Evolutionary conservation across 192 early-diverging fungal species (phyloP), one percentile per base, ranked within the genome.

Genomic region (Phycomyces blakesleeanus): DNA sequence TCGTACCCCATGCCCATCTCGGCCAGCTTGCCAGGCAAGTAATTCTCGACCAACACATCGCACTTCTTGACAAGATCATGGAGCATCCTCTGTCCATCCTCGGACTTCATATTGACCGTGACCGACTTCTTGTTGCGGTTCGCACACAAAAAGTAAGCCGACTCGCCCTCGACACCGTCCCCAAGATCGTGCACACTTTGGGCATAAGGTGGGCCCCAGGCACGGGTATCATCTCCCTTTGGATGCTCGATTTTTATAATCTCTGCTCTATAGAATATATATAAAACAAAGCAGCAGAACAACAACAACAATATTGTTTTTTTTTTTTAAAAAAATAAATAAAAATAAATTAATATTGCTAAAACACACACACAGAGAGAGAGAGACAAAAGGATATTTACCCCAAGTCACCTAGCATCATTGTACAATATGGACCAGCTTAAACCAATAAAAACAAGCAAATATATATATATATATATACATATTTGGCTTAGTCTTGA

Each of bases 61-160:
- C 75, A 73, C 40, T 83, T 64, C 25, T 58, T 64, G 3, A 88
- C 91, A 21, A 98, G 76, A 44, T 86, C 80, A 9, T 75, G 51
- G 15, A 96, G 67, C 40, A 98, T 76, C 37, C 77, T 63, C 18
- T 74, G 71, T 2, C 93, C 96, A 15, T 66, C 72, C 14, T 68
- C 59, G 0, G 71, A 64, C 64, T 94, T 94, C 61, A 98, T 81
- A 61, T 98, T 89, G 9, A 98, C 77, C 0, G 93, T 87, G 14
- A 98, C 81, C 1, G 92, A 94, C 63, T 85, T 76, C 68, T 98
- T 98, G 83, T 96, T 96, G 7, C 96, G 83, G 69, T 98, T 98
- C 18, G 91, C 85, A 54, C 89, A 83, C 42, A 98, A 75, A 72
- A 94, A 98, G 69, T 98, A 98, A 7, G 94, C 92, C 49, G 81